phyloP scores from a whole-genome alignment of 2,329 filamentous ascomycete species.

The Monilinia polystroma region DNA sequence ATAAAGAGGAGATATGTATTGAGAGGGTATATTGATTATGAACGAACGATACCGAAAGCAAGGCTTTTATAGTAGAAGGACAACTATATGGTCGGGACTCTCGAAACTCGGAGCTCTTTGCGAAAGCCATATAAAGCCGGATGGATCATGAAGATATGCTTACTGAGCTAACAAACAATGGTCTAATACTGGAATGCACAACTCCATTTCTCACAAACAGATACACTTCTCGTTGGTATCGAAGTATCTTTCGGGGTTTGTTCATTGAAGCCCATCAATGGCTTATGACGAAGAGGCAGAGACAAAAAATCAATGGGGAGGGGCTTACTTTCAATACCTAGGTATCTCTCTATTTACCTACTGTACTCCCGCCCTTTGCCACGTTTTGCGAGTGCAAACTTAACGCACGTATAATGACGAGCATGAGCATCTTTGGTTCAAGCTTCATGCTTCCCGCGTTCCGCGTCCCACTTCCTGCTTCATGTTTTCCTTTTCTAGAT shows the following conservation, averaged over 20 bases:
- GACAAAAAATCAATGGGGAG: background rate
- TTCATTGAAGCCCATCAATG: background rate
- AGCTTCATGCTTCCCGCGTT: background rate
- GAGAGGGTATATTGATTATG: background rate
- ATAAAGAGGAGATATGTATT: background rate
- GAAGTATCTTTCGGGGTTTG: background rate
- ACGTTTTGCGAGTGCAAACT: background rate
- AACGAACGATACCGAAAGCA: conserved; percentile 1
- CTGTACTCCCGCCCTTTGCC: background rate
- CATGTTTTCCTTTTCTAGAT: background rate
- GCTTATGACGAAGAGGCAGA: background rate
- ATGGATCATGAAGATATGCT: background rate
- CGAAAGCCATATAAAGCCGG: background rate
- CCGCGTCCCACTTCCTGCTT: too few species aligned
- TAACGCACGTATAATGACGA: background rate
- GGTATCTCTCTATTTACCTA: background rate
- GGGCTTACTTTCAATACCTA: background rate
- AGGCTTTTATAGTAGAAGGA: conserved; percentile 1
- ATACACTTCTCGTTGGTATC: background rate
- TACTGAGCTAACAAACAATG: background rate
- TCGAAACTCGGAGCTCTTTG: background rate
- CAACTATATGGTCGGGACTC: background rate
- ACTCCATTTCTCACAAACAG: background rate
- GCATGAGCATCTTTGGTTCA: background rate
- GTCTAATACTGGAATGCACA: background rate